Percentiles rank a stretch among this genome's conserved stretches.
Conservation (phyloP, 257 asterid genomes). For the Salvia splendens region DNA sequence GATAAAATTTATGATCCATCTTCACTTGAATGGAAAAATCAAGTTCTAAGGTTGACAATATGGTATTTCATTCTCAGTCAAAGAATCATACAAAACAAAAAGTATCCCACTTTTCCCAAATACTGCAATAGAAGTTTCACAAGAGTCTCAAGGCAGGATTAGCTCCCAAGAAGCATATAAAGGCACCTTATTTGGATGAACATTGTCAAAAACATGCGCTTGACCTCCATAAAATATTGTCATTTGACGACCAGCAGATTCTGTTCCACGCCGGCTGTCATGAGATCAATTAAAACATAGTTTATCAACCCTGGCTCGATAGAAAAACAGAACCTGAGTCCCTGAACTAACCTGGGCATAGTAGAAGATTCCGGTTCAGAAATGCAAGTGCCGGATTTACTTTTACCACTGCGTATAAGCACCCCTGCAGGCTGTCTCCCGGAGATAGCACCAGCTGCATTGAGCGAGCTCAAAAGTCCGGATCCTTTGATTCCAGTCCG, state of each 20-base stretch:
- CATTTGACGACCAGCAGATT: slow-evolving; percentile 70
- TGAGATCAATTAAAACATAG: slow-evolving; percentile 27
- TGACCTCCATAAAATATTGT: slow-evolving; percentile 95
- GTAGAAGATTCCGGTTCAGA: slow-evolving; percentile 66
- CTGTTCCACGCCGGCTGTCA: slow-evolving; percentile 64
- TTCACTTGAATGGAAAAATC: neutral
- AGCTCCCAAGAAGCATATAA: slow-evolving; percentile 16
- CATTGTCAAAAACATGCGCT: slow-evolving; percentile 90
- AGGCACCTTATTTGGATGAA: slow-evolving; percentile 80
- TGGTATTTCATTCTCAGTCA: neutral
- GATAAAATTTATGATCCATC: neutral
- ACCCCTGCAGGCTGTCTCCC: slow-evolving; percentile 73
- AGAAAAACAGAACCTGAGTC: slow-evolving; percentile 16
- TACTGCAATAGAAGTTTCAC: neutral
- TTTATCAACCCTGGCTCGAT: slow-evolving; percentile 26
- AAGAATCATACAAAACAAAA: slow-evolving; percentile 21
- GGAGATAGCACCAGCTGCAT: slow-evolving; percentile 48
- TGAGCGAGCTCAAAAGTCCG: slow-evolving; percentile 62
- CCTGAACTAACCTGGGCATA: slow-evolving; percentile 54
- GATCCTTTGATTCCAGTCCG: slow-evolving; percentile 92
- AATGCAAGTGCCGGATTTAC: slow-evolving; percentile 48
- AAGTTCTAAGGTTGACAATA: neutral
- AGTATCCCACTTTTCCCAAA: neutral
- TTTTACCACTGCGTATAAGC: slow-evolving; percentile 56
- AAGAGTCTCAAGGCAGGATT: neutral